Percentiles rank a stretch among this genome's conserved stretches.
Evolutionary conservation across 805 yeast species (phyloP).

Genomic region (Myxozyma mucilagina): DNA sequence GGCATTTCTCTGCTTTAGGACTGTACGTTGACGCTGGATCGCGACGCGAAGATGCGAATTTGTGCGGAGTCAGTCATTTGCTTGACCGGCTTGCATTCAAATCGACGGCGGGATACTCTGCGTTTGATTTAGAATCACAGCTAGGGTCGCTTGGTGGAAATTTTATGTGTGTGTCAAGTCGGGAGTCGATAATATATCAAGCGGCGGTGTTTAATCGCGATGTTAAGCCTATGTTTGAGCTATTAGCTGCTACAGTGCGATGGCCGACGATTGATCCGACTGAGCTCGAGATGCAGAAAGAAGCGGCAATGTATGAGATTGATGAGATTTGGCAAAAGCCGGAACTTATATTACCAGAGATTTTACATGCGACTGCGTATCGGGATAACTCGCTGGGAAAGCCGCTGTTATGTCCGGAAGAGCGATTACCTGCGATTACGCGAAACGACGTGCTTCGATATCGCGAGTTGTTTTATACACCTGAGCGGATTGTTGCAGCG

Average conservation of each 20-base stretch:
- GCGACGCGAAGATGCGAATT: constrained; percentile 62
- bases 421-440: constrained; percentile 57
- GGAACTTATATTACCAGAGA: constrained; percentile 82
- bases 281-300: constrained; percentile 72
- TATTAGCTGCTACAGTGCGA: constrained; percentile 75
- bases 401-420: constrained; percentile 80
- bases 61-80: constrained; percentile 79
- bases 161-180: constrained; percentile 86
- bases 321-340: constrained; percentile 80
- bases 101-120: constrained; percentile 44
- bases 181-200: constrained; percentile 91
- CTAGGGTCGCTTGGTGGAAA: constrained; percentile 87
- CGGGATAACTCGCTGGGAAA: constrained; percentile 72
- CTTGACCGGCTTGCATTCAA: constrained; percentile 77
- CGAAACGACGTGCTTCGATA: constrained; percentile 58
- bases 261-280: constrained; percentile 65
- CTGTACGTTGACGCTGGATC: constrained; percentile 90
- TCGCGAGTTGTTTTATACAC: constrained; percentile 66
- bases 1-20: constrained; percentile 89
- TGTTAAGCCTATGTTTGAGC: constrained; percentile 71
- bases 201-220: constrained; percentile 90
- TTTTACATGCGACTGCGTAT: constrained; percentile 84
- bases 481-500: constrained; percentile 80
- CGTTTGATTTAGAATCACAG: constrained; percentile 69
- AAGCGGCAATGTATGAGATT: constrained; percentile 77